Conservation (phyloP, 352 stramenopile genomes). For the Phytophthora sp. region DNA sequence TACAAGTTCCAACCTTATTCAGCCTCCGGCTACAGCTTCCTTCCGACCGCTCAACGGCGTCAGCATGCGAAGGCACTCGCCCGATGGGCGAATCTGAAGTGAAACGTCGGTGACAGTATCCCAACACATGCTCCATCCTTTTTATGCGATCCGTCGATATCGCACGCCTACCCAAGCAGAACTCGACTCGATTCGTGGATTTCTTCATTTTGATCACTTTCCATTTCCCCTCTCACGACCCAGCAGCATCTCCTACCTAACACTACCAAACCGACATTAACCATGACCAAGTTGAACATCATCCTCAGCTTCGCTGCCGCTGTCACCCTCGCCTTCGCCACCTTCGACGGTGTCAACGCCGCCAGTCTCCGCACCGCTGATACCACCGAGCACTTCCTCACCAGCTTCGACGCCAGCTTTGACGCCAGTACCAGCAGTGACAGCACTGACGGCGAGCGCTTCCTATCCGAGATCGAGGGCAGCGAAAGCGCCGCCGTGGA, state of each 20-base stretch:
- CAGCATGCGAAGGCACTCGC: no score
- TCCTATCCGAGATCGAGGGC: conserved; percentile 25
- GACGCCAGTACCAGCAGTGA: conserved; percentile 21
- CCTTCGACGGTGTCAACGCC: conserved; percentile 16
- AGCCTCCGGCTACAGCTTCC: no score
- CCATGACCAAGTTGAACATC: conserved; percentile 37
- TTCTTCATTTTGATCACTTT: conserved; percentile 14
- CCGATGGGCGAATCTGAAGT: no score
- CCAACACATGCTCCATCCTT: no score
- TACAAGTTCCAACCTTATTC: no score
- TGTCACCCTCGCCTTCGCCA: conserved; percentile 15
- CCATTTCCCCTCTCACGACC: conserved; percentile 22
- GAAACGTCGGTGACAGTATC: no score
- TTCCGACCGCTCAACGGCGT: no score
- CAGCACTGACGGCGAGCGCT: conserved; percentile 18
- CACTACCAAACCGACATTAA: neutral
- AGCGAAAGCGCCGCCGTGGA: conserved; percentile 2
- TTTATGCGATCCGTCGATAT: no score
- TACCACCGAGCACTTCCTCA: neutral
- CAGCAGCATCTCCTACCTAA: neutral
- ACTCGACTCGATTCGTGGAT: no score
- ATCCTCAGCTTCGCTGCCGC: conserved; percentile 28
- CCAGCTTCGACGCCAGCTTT: conserved; percentile 13
- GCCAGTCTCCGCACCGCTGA: conserved; percentile 14
- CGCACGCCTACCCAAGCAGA: no score